Percentiles rank a stretch among this genome's conserved stretches.
Evolutionary conservation across 352 stramenopile species (phyloP).

Genomic region (Phytophthora brassicae): DNA sequence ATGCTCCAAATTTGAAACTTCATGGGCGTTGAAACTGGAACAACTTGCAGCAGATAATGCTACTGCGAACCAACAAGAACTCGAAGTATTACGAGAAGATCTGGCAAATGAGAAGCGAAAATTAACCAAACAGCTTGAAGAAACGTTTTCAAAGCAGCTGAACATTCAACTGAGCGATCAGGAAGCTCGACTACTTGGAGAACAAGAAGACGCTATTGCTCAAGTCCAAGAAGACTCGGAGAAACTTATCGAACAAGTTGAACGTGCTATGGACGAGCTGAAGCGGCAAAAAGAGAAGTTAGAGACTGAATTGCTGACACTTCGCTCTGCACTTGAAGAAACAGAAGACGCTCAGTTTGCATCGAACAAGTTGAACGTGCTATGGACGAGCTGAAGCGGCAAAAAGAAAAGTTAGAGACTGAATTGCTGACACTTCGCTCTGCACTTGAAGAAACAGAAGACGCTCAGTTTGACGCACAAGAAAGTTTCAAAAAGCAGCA

Average conservation of each 20-base stretch:
- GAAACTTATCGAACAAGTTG: conserved; percentile 75
- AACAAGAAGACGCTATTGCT: conserved; percentile 75
- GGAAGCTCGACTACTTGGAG: conserved; percentile 42
- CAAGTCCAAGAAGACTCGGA: conserved; percentile 83
- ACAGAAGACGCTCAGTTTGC: conserved; percentile 76
- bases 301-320: conserved; percentile 50
- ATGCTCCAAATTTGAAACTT: conserved; percentile 20
- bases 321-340: conserved; percentile 65
- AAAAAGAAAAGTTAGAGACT: conserved; percentile 70
- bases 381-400: conserved; percentile 68
- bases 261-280: conserved; percentile 65
- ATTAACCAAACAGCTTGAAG: conserved; percentile 32
- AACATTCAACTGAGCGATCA: conserved; percentile 44
- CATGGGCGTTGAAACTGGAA: conserved; percentile 31
- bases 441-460: conserved; percentile 71
- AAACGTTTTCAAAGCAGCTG: conserved; percentile 34
- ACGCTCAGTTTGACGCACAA: conserved; percentile 67
- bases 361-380: conserved; percentile 74
- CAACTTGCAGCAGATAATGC: neutral
- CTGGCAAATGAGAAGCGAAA: conserved; percentile 15
- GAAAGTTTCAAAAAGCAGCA: conserved; percentile 60
- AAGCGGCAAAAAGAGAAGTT: conserved; percentile 76
- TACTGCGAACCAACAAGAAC: conserved; percentile 9
- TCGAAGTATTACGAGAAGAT: conserved; percentile 23
- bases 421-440: conserved; percentile 53